Base-by-base conservation (phyloP, 345 rosid species). In the Gossypium anomalum region DNA sequence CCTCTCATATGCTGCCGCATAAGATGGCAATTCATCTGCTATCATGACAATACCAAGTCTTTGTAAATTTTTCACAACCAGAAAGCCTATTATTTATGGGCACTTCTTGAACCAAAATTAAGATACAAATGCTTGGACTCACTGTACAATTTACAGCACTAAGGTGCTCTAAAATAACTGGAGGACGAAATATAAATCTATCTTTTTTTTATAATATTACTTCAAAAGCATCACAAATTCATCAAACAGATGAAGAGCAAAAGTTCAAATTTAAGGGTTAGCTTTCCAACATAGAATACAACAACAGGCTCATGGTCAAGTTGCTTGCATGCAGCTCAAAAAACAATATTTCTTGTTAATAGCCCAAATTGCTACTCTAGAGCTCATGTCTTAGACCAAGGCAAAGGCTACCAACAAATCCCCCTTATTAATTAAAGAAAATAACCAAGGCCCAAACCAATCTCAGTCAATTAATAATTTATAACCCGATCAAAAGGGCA, bases 1-100 rank as follows among this genome's bases (percentile, higher is more conserved):
- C 81, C 90, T 86, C 85, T 93, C 97, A 82, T 90, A 90, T 23
- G 80, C 25, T 17, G 87, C 71, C 73, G 81, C 92, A 81, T 85
- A 91, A 75, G 78, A 76, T 41, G 93, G 93, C 44, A 75, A 63
- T 67, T 89, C 94, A 49, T 89, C 97, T 93, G 87, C 78, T 61
- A 82, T 27, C 48, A 79, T 63, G 70, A 75, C 79, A 20, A 15
- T 29, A 27, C 63, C 66, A 58, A 14, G 55, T 51, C 57, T 49
- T 52, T 4, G 3, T 27, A 27, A 69, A 17, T 3, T 25, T 22
- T 25, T 25, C 16, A 27, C 45, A 51, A 69, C 23, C 23, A 27
- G 45, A 27, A 47, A 47, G 45, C 43, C 56, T 23, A 67, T 48
- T 44, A 27, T 20, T 67, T 44, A 23, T 16, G 43, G 44, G 8